Evolutionary conservation across 2,329 filamentous ascomycete species (phyloP), one percentile per base, ranked within the genome.

Genomic region (Aureobasidium vineae): DNA sequence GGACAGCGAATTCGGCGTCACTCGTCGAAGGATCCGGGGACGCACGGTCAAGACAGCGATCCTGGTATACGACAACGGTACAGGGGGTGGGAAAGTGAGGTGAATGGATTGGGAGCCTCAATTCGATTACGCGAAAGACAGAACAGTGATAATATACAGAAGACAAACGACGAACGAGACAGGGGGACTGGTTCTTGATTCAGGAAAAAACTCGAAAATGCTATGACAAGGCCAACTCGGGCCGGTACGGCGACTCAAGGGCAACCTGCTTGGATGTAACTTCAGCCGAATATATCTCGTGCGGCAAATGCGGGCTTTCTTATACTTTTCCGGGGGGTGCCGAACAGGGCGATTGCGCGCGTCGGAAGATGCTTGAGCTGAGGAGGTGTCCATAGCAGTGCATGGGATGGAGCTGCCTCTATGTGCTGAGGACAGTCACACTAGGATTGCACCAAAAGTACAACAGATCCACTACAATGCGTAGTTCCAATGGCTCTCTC

Each of bases 1-100:
- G 59, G 60, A 16, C 60, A 52, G 60, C 61, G 61, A 64, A n/a
- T 45, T 64, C 47, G 61, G 61, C 47, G 47, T 64, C 36, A 38
- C 26, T 53, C 33, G 15, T 5, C 15, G 36, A 43, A 54, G 61
- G 49, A 53, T 64, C 61, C 61, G 61, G 61, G 49, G 47, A 36
- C 26, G 61, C 61, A 64, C 61, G 61, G 61, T 54, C 26, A 21
- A 45, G 45, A 41, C 36, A 15, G 57, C 57, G 43, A 49, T 49
- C 57, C 54, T 38, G 40, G 13, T 45, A 38, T 43, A 59, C 54
- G 33, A 63, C 33, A 41, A 45, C 59, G 43, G 36, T 28, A 33
- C 16, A 33, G 59, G 33, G 59, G 33, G 59, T 19, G 8, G 57
- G n/a, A 36, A 49, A 49, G 43, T 26, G 43, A 49, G 28, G 28